These are phyloP conservation scores for Talinum fruticosum DNA, from an alignment of 148 eudicot species.

Conservation along the genomic window DNA sequence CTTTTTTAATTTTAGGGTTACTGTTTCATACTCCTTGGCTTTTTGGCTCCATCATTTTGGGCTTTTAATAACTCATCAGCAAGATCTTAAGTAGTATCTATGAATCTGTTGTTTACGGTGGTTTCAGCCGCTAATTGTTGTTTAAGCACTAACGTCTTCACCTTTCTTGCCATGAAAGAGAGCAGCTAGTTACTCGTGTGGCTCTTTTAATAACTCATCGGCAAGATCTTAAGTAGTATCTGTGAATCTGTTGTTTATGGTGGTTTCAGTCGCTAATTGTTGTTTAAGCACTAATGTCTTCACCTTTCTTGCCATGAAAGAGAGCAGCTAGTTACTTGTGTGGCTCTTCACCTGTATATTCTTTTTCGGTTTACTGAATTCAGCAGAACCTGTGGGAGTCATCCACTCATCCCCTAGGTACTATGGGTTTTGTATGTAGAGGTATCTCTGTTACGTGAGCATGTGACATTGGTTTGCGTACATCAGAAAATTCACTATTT, in stretches of 20 bases:
- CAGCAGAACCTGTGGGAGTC: not conserved
- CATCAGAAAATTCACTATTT: not conserved
- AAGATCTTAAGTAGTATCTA: not conserved
- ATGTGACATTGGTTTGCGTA: not conserved
- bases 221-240: not conserved
- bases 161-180: not conserved
- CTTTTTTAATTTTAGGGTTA: not conserved
- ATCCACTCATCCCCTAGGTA: not conserved
- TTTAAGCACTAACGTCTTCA: not conserved
- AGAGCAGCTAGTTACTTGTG: not conserved
- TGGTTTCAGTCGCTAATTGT: not conserved
- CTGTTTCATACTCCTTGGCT: not conserved
- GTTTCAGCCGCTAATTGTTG: not conserved
- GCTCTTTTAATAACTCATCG: not conserved
- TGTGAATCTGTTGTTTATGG: not conserved
- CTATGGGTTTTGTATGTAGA: not conserved
- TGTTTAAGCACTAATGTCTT: not conserved
- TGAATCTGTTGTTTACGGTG: not conserved
- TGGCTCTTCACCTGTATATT: too few species aligned
- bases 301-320: not conserved
- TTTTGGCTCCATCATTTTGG: not conserved
- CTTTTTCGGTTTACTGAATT: not conserved
- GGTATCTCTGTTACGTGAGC: not conserved
- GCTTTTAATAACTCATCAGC: not conserved
- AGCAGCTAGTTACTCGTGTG: not conserved